Conservation (phyloP, 495 filamentous ascomycete genomes). For the Penicillium herquei region DNA sequence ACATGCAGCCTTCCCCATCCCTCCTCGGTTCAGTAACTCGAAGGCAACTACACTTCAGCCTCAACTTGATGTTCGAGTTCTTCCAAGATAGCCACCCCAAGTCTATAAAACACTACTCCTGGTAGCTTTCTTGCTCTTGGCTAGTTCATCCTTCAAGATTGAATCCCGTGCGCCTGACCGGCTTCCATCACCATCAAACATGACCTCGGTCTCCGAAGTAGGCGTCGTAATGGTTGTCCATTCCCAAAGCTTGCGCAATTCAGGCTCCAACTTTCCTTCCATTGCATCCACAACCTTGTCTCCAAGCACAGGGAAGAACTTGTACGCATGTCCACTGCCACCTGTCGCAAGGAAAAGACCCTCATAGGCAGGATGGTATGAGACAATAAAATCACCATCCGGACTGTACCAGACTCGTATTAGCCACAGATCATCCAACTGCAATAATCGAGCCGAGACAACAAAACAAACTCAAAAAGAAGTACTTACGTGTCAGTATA, state of each 20-base stretch:
- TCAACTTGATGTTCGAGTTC: neutral
- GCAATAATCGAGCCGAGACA: neutral
- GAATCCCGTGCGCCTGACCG: conserved; percentile 28
- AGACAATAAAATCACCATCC: conserved; percentile 75
- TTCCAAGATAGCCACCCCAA: neutral
- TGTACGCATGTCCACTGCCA: conserved; percentile 84
- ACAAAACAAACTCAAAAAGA: neutral
- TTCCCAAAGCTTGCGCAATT: conserved; percentile 64
- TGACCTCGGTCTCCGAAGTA: conserved; percentile 23
- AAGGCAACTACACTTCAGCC: too few relatives aligned
- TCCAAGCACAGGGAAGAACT: conserved; percentile 84
- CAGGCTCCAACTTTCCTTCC: conserved; percentile 51
- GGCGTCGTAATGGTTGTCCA: conserved; percentile 48
- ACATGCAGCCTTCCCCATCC: neutral
- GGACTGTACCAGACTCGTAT: conserved; percentile 32
- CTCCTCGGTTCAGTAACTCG: too few relatives aligned
- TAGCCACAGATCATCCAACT: neutral
- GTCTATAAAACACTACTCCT: conserved; percentile 27
- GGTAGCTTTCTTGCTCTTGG: conserved; percentile 30
- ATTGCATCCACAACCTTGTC: conserved; percentile 72
- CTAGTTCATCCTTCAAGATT: conserved; percentile 41
- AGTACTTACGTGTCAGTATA: conserved; percentile 73
- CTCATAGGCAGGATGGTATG: conserved; percentile 65
- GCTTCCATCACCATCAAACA: conserved; percentile 54
- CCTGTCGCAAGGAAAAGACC: conserved; percentile 80